These are phyloP conservation scores for Yamadazyma phyllophila DNA, from an alignment of 805 yeast species.

Conservation along the genomic window DNA sequence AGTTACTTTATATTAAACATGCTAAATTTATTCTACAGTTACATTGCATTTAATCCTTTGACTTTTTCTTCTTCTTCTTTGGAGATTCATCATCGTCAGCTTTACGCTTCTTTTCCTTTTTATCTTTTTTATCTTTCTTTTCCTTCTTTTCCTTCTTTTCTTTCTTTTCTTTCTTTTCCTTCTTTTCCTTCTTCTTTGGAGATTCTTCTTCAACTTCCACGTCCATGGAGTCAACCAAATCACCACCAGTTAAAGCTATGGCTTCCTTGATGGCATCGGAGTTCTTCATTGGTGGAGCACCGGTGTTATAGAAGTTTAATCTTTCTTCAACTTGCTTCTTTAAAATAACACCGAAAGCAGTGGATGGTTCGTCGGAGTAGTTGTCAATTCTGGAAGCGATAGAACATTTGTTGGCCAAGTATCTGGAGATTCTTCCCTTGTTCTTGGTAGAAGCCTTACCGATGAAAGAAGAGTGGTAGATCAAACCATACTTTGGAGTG, in stretches of 20 bases:
- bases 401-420: constrained; percentile 97
- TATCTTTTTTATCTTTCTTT: constrained; percentile 31
- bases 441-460: constrained; percentile 94
- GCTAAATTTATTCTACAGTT: constrained; percentile 12
- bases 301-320: constrained; percentile 92
- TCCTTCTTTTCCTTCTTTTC: constrained; percentile 27
- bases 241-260: constrained; percentile 60
- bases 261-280: constrained; percentile 93
- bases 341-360: constrained; percentile 84
- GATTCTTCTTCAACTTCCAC: constrained; percentile 16
- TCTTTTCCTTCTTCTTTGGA: constrained; percentile 20
- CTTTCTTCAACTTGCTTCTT: constrained; percentile 98
- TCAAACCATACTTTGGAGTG: constrained; percentile 94
- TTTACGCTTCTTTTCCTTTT: constrained; percentile 28
- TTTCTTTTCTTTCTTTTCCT: constrained; percentile 6
- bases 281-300: constrained; percentile 95
- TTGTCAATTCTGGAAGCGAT: constrained; percentile 98
- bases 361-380: constrained; percentile 91
- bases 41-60: constrained; percentile 34
- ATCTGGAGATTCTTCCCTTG: constrained; percentile 98
- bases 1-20: constrained; percentile 9
- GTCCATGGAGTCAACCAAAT: constrained; percentile 34
- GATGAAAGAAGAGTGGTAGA: constrained; percentile 91
- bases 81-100: constrained; percentile 36
- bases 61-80: constrained; percentile 43